Percentiles rank a stretch among this genome's conserved stretches.
phyloP scores from a whole-genome alignment of 2,329 filamentous ascomycete species.

The Diaporthe vaccinii region DNA sequence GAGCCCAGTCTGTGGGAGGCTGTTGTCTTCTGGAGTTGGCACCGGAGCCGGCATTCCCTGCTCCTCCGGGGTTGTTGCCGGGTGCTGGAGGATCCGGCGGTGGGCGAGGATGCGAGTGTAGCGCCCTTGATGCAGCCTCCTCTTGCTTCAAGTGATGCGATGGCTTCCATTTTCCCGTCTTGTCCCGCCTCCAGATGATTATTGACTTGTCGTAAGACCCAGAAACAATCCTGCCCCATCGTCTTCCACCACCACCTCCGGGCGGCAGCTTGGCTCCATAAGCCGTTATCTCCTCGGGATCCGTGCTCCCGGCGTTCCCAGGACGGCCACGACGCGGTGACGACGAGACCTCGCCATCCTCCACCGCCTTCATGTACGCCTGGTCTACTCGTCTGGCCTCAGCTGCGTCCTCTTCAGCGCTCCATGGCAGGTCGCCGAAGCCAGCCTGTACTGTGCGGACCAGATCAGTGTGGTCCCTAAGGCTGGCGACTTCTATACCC shows the following conservation, averaged over 20 bases:
- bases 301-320: constrained; percentile 79
- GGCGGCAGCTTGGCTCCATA: constrained; percentile 90
- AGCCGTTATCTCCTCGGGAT: constrained; percentile 81
- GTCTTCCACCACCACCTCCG: constrained; percentile 84
- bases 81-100: constrained; percentile 36
- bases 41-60: constrained; percentile 27
- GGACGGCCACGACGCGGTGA: constrained; percentile 55
- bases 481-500: constrained; percentile 88
- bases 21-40: constrained; percentile 27
- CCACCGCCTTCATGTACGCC: constrained; percentile 75
- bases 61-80: constrained; percentile 24
- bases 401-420: constrained; percentile 78
- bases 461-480: constrained; percentile 84
- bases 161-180: constrained; percentile 86
- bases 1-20: background rate
- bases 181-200: constrained; percentile 92
- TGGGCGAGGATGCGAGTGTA: constrained; percentile 42
- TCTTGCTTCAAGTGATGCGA: constrained; percentile 82
- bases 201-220: constrained; percentile 97
- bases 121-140: constrained; percentile 71
- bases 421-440: constrained; percentile 89
- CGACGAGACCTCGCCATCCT: constrained; percentile 62
- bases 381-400: constrained; percentile 81
- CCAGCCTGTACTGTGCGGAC: constrained; percentile 96
- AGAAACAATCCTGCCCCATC: constrained; percentile 94